Conservation (phyloP, 306 rosid genomes). For the Chamaecrista fasciculata region DNA sequence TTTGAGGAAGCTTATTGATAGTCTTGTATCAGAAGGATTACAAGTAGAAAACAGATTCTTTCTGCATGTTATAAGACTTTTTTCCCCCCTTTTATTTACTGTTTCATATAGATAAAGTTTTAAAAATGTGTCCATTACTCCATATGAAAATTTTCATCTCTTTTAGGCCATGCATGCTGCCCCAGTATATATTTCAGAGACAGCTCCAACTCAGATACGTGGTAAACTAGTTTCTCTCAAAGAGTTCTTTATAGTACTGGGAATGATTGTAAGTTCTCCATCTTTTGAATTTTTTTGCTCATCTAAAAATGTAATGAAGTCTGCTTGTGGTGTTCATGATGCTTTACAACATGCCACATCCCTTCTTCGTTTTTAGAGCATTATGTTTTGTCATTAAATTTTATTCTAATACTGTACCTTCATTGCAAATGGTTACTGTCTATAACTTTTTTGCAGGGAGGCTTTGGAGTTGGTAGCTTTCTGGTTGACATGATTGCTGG, state of each 20-base stretch:
- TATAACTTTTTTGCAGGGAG: conserved; percentile 57
- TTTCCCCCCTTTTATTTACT: not conserved
- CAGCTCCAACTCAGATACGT: conserved; percentile 82
- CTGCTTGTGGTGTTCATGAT: not conserved
- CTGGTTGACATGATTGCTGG: conserved; percentile 65
- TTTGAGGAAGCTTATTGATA: not conserved
- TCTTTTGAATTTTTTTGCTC: conserved; percentile 24
- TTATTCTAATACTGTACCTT: conserved; percentile 15
- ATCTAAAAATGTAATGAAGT: conserved; percentile 18
- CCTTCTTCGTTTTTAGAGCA: not conserved
- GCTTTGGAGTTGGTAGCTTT: conserved; percentile 85
- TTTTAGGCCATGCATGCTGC: conserved; percentile 97
- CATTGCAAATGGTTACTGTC: conserved; percentile 16
- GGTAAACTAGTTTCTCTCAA: conserved; percentile 84
- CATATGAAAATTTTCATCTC: conserved; percentile 32
- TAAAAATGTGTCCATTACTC: not conserved
- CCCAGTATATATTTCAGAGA: conserved; percentile 97
- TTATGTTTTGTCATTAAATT: not conserved
- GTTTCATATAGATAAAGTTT: not conserved
- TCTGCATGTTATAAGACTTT: not conserved
- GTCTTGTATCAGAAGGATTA: not conserved
- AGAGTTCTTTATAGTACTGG: conserved; percentile 90
- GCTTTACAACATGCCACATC: not conserved
- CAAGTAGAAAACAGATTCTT: not conserved
- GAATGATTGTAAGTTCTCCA: conserved; percentile 84